phyloP scores from a whole-genome alignment of 768 basidiomycete species.

The Lentinula boryana region DNA sequence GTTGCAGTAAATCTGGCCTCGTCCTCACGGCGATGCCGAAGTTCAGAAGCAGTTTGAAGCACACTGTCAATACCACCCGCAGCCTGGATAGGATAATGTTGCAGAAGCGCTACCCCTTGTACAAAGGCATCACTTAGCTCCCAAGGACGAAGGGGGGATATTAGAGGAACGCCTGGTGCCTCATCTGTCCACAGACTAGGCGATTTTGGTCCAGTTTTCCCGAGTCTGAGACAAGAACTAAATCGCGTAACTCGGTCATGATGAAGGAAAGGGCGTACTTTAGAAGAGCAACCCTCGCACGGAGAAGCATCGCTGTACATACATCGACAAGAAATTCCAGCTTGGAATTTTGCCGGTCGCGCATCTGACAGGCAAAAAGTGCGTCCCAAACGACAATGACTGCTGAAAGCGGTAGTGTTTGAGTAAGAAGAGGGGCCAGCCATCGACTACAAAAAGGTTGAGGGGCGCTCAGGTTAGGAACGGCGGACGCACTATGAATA shows the following conservation, averaged over 20 bases:
- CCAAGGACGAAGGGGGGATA: slow-evolving; percentile 40
- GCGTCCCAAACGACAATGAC: slow-evolving; percentile 67
- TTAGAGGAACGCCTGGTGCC: slow-evolving; percentile 24
- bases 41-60: slow-evolving; percentile 60
- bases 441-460: slow-evolving; percentile 47
- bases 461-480: not conserved
- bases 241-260: not conserved
- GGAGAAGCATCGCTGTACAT: slow-evolving; percentile 63
- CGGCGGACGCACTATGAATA: slow-evolving; percentile 63
- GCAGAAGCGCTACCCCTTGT: slow-evolving; percentile 60
- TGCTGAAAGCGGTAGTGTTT: slow-evolving; percentile 61
- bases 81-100: slow-evolving; percentile 55
- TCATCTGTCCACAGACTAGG: slow-evolving; percentile 54
- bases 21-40: slow-evolving; percentile 45
- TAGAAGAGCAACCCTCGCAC: slow-evolving; percentile 46
- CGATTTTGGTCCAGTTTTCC: slow-evolving; percentile 35
- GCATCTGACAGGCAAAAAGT: slow-evolving; percentile 53
- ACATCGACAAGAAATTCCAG: slow-evolving; percentile 67
- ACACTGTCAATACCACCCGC: slow-evolving; percentile 69
- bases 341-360: slow-evolving; percentile 57
- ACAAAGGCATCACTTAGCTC: slow-evolving; percentile 60
- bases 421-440: slow-evolving; percentile 66
- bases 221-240: slow-evolving; percentile 35
- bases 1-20: slow-evolving; percentile 24
- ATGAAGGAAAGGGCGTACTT: slow-evolving; percentile 30